phyloP scores from a whole-genome alignment of 1,139 yeast genomes.

The Hyphopichia buzzinii region DNA sequence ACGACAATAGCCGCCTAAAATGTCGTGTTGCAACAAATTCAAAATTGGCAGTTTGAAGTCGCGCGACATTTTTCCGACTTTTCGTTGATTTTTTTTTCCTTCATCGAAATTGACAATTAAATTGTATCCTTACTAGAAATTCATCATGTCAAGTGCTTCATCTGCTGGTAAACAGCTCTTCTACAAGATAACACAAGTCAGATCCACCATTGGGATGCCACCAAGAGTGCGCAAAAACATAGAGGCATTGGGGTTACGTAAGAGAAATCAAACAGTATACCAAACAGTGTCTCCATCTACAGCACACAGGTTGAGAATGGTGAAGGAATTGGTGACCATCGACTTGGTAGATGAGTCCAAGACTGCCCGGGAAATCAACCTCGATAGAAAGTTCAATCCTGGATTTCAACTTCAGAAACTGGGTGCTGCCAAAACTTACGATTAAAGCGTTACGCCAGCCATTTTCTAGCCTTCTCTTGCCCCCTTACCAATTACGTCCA shows the following conservation, averaged over 20 bases:
- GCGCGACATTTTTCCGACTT: constrained; percentile 4
- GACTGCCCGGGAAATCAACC: constrained; percentile 50
- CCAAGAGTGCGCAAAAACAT: constrained; percentile 63
- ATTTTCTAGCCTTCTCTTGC: too few species aligned
- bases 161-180: constrained; percentile 20
- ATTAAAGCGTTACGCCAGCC: too few species aligned
- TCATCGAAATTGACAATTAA: too few species aligned
- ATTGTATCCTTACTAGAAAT: too few species aligned
- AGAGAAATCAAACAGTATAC: constrained; percentile 72
- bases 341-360: constrained; percentile 62
- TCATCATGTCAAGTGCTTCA: background rate
- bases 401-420: constrained; percentile 45
- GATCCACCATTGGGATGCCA: constrained; percentile 87
- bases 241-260: constrained; percentile 69
- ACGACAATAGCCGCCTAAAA: background rate
- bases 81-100: background rate
- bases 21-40: too few species aligned
- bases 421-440: background rate
- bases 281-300: constrained; percentile 72
- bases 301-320: constrained; percentile 81
- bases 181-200: constrained; percentile 68
- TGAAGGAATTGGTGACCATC: constrained; percentile 87
- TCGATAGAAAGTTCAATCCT: constrained; percentile 58
- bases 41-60: constrained; percentile 3
- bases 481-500: too few species aligned